Base-by-base conservation (phyloP, 495 filamentous ascomycete species). In the Penicillium coffeae region DNA sequence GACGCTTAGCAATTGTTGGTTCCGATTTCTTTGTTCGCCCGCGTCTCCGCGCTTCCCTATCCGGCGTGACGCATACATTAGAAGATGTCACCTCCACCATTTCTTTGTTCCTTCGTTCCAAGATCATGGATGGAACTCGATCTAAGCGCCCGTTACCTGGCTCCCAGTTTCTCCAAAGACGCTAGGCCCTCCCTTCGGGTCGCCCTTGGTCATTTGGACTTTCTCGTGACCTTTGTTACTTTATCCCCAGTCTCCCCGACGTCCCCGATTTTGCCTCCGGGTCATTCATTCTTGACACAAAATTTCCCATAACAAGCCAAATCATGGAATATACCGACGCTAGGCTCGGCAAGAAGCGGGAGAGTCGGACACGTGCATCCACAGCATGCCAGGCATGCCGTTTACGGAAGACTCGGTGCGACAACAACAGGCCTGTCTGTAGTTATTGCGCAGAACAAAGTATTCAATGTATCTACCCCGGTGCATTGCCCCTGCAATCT, bases 381-480 rank as follows among this genome's bases (percentile, higher is more conserved):
- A 64, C 60, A 37, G 60, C 60, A 22, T 64, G 60, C 50, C 58
- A 64, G 42, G 61, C 54, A 21, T 64, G 60, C 38, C 58, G 60
- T 27, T 27, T 59, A 32, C 60, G 60, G 33, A 64, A 64, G 48
- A 64, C 60, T 32, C 60, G 60, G 50, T 64, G 60, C 38, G 58
- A 64, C 52, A 64, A 64, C 56, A 14, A 32, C 10, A 55, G 60
- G 30, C 60, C 60, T 15, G 38, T 48, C 19, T 64, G 60, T 59
- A 64, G 58, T 45, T 64, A 64, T 37, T 64, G 60, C 40, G 43
- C 52, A 27, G 8, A 50, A 21, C 60, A 64, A 46, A 52, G 52
- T 42, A 50, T 56, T 10, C 49, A 56, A 33, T 64, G 60, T 42
- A 51, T 59, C 52, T 64, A 61, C 42, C 60, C 60, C 35, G 58